Conservation (phyloP, 768 basidiomycete genomes). For the Amanita jacksonii region DNA sequence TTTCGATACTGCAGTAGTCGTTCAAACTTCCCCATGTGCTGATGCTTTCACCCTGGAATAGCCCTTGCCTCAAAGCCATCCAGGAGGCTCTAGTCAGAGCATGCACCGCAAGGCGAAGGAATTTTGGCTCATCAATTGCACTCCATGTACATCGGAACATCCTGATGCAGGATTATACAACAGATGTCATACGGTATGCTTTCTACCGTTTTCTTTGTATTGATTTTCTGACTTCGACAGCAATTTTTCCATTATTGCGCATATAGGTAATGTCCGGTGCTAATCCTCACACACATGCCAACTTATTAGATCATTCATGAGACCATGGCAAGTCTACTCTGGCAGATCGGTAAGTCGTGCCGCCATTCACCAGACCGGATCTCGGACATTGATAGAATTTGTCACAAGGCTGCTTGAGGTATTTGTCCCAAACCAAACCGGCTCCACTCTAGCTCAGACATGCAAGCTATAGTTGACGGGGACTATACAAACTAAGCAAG, state of each 20-base stretch:
- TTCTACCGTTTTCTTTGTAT: background rate
- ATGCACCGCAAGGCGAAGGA: constrained; percentile 8
- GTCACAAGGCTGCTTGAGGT: constrained; percentile 71
- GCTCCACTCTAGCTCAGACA: constrained; percentile 6
- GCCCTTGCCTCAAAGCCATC: constrained; percentile 18
- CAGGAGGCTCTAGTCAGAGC: constrained; percentile 13
- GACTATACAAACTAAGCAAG: constrained; percentile 62
- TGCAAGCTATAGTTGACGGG: constrained; percentile 59
- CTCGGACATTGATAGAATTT: constrained; percentile 1
- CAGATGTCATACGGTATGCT: constrained; percentile 58
- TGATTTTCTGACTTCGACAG: constrained; percentile 24
- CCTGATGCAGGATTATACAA: constrained; percentile 53
- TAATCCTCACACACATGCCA: background rate
- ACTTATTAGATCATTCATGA: constrained; percentile 17
- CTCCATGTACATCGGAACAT: constrained; percentile 26
- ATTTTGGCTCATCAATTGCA: constrained; percentile 22
- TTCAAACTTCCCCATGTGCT: constrained; percentile 1
- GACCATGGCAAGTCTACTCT: constrained; percentile 96
- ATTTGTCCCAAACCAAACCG: constrained; percentile 8
- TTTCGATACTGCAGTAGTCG: background rate
- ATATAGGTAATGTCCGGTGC: constrained; percentile 52
- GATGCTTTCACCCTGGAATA: constrained; percentile 21
- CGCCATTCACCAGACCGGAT: constrained; percentile 1
- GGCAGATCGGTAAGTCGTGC: constrained; percentile 62
- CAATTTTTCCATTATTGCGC: constrained; percentile 95